A percentile compares a stretch with the other conserved stretches of the same genome.
Evolutionary conservation across 2,329 filamentous ascomycete genomes (phyloP).

Genomic region (Ophiognomonia clavigignenti-juglandacearum): DNA sequence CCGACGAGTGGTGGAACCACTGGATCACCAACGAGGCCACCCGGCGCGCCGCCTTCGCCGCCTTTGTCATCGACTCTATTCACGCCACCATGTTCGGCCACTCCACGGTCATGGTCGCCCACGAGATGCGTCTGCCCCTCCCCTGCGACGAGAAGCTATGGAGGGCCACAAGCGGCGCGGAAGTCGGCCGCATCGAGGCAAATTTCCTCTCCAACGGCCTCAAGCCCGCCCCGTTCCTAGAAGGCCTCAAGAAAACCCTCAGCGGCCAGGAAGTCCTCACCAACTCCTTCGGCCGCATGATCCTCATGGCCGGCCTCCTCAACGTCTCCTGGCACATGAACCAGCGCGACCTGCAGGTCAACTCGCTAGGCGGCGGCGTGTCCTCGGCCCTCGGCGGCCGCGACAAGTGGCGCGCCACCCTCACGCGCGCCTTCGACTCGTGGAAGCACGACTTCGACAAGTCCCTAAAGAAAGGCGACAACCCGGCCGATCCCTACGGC

Average conservation of each 20-base stretch:
- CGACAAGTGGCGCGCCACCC: constrained; percentile 82
- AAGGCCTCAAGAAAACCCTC: constrained; percentile 84
- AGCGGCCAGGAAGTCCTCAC: constrained; percentile 82
- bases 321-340: constrained; percentile 98
- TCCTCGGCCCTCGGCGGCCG: constrained; percentile 76
- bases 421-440: constrained; percentile 85
- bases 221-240: constrained; percentile 81
- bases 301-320: constrained; percentile 88
- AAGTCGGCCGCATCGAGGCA: constrained; percentile 79
- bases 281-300: constrained; percentile 87
- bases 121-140: constrained; percentile 86
- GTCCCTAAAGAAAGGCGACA: constrained; percentile 59
- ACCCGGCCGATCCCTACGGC: constrained; percentile 48
- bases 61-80: constrained; percentile 91
- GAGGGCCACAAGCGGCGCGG: constrained; percentile 82
- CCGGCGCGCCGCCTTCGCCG: constrained; percentile 82
- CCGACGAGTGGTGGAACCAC: constrained; percentile 89
- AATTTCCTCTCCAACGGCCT: constrained; percentile 76
- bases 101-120: constrained; percentile 92
- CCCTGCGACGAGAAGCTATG: constrained; percentile 92
- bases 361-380: constrained; percentile 69
- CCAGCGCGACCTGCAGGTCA: constrained; percentile 88
- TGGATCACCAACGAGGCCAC: constrained; percentile 96
- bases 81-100: constrained; percentile 98
- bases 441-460: constrained; percentile 93